phyloP scores from a whole-genome alignment of 805 yeast species.

The Saturnispora galanensis region DNA sequence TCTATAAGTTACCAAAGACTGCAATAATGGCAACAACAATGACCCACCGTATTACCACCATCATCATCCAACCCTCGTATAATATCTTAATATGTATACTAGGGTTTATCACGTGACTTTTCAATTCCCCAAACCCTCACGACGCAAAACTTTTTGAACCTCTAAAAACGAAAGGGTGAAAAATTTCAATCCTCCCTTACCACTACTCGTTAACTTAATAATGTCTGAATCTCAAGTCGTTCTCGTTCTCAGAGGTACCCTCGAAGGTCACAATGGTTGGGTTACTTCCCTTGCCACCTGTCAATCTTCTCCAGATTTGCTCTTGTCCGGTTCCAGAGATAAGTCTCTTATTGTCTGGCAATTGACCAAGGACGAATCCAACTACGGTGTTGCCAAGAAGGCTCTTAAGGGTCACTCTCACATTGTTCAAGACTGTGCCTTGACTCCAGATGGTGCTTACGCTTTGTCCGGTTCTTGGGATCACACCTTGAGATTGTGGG shows the following conservation, averaged over 20 bases:
- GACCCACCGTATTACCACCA: too few relatives aligned
- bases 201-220: not conserved
- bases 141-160: constrained; percentile 5
- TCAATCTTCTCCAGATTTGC: constrained; percentile 94
- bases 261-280: constrained; percentile 94
- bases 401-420: constrained; percentile 98
- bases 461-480: constrained; percentile 99
- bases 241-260: constrained; percentile 99
- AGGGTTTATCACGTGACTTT: constrained; percentile 1
- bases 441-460: constrained; percentile 95
- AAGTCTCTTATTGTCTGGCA: constrained; percentile 98
- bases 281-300: constrained; percentile 98
- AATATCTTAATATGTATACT: too few relatives aligned
- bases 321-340: constrained; percentile 98
- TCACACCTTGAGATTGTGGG: constrained; percentile 98
- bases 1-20: too few relatives aligned
- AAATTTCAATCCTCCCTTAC: not conserved
- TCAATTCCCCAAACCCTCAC: not conserved
- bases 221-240: constrained; percentile 83
- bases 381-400: constrained; percentile 97
- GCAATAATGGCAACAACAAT: too few relatives aligned
- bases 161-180: not conserved
- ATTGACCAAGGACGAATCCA: constrained; percentile 89
- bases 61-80: too few relatives aligned
- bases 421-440: constrained; percentile 96